phyloP scores from a whole-genome alignment of 2,329 filamentous ascomycete genomes.

The Colletotrichum shisoi region DNA sequence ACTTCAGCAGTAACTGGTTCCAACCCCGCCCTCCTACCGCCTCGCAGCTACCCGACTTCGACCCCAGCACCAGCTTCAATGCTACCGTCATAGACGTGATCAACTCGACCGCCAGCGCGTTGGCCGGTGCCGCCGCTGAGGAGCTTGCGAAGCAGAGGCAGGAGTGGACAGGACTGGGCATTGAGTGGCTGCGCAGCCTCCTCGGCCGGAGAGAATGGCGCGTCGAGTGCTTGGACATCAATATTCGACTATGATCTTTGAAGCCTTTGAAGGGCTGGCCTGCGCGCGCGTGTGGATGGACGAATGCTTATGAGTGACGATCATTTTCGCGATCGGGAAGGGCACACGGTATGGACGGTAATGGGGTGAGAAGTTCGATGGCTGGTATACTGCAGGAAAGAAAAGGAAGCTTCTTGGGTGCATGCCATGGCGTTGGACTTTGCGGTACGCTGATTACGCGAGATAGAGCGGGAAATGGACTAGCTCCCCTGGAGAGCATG shows the following conservation, averaged over 20 bases:
- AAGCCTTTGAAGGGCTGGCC: neutral
- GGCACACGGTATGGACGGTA: neutral
- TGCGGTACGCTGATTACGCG: neutral
- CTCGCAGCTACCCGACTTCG: slow-evolving; percentile 43
- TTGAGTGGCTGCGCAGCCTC: slow-evolving; percentile 86
- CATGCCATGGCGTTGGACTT: slow-evolving; percentile 29
- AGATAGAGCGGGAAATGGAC: neutral
- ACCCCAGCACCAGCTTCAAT: slow-evolving; percentile 53
- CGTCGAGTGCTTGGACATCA: slow-evolving; percentile 88
- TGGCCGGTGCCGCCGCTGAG: slow-evolving; percentile 73
- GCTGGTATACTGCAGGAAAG: slow-evolving; percentile 14
- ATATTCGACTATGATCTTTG: slow-evolving; percentile 73
- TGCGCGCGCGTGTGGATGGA: neutral
- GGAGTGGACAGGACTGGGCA: slow-evolving; percentile 78
- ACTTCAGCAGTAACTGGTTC: slow-evolving; percentile 93
- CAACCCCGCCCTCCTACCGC: slow-evolving; percentile 69
- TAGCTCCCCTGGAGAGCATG: neutral
- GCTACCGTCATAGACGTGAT: slow-evolving; percentile 63
- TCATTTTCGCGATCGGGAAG: slow-evolving; percentile 2
- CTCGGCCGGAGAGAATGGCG: slow-evolving; percentile 87
- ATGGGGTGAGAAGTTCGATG: neutral
- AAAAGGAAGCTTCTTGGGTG: neutral
- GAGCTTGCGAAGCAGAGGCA: slow-evolving; percentile 62
- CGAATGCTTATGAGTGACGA: slow-evolving; percentile 19
- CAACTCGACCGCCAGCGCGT: slow-evolving; percentile 73